Conservation (phyloP, 2,329 filamentous ascomycete genomes). For the Leptoxyphium fumago region DNA sequence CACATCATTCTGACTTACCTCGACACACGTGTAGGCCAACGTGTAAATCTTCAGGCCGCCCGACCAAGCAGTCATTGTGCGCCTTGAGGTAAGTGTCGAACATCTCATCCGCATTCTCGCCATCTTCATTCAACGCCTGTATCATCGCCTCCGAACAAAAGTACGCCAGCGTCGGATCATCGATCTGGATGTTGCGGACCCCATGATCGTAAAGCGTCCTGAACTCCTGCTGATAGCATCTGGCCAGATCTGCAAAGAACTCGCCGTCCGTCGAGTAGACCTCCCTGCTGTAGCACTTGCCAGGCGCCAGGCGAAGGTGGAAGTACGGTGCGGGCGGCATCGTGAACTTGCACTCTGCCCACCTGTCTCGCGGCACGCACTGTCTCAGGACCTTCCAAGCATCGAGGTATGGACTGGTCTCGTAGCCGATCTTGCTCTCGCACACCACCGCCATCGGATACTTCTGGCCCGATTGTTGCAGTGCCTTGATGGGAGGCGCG, state of each 20-base stretch:
- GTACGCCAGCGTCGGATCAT: slow-evolving; percentile 25
- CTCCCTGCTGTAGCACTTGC: slow-evolving; percentile 21
- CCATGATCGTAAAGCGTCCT: slow-evolving; percentile 21
- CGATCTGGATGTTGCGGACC: slow-evolving; percentile 23
- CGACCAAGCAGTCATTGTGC: slow-evolving; percentile 22
- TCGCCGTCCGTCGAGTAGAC: slow-evolving; percentile 20
- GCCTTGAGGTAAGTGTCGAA: slow-evolving; percentile 24
- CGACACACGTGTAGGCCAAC: slow-evolving; percentile 25
- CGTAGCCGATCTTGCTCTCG: slow-evolving; percentile 22
- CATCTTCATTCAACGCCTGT: slow-evolving; percentile 19
- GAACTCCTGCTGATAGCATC: slow-evolving; percentile 22
- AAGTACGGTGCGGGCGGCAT: slow-evolving; percentile 25
- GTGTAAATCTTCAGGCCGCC: slow-evolving; percentile 21
- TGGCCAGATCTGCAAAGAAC: slow-evolving; percentile 23
- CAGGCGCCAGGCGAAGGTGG: slow-evolving; percentile 21
- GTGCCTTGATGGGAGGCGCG: slow-evolving; percentile 21
- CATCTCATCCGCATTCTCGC: slow-evolving; percentile 22
- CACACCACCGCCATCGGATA: slow-evolving; percentile 25
- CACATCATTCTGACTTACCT: slow-evolving; percentile 9
- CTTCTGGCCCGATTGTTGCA: slow-evolving; percentile 24
- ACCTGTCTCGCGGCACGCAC: slow-evolving; percentile 19
- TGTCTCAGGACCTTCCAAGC: slow-evolving; percentile 22
- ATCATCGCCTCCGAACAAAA: slow-evolving; percentile 24
- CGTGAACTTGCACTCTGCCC: slow-evolving; percentile 23
- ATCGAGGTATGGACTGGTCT: slow-evolving; percentile 20